Conservation (phyloP, 345 rosid species). For the Ailanthus altissimus region DNA sequence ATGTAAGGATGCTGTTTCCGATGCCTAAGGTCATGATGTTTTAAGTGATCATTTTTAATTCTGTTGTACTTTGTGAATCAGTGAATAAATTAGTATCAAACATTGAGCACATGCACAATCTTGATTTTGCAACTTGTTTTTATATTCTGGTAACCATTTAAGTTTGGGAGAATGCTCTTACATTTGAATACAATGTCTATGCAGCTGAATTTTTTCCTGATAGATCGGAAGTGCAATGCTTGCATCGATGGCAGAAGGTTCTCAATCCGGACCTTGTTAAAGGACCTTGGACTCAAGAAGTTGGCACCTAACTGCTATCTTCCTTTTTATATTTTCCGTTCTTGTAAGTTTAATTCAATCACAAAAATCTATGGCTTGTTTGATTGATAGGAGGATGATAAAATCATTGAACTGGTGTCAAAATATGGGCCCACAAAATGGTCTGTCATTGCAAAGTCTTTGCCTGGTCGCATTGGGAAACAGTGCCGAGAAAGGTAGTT, state of each 20-base stretch:
- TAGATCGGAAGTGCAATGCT: conserved; percentile 96
- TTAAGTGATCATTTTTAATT: background rate
- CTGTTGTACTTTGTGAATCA: background rate
- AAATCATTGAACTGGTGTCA: conserved; percentile 72
- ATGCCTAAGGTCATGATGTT: background rate
- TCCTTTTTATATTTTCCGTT: conserved; percentile 18
- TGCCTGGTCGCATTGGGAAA: conserved; percentile 97
- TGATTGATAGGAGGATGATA: conserved; percentile 78
- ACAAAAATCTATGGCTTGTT: conserved; percentile 10
- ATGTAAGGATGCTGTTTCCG: background rate
- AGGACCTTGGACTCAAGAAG: conserved; percentile 99
- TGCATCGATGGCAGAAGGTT: conserved; percentile 99
- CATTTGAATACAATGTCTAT: conserved; percentile 11
- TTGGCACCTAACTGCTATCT: conserved; percentile 26
- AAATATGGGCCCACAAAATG: conserved; percentile 88
- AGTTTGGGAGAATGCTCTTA: background rate
- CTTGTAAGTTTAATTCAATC: conserved; percentile 12
- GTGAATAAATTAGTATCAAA: background rate
- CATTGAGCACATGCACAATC: background rate
- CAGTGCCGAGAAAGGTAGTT: conserved; percentile 95
- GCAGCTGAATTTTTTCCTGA: conserved; percentile 84
- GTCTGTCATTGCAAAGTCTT: conserved; percentile 87
- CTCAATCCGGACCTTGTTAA: conserved; percentile 92
- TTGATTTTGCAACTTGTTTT: conserved; percentile 2
- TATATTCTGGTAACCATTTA: background rate